Percentiles rank a stretch among this genome's conserved stretches.
Evolutionary conservation across 305 asterid species (phyloP).

Genomic region (Striga hermonthica): DNA sequence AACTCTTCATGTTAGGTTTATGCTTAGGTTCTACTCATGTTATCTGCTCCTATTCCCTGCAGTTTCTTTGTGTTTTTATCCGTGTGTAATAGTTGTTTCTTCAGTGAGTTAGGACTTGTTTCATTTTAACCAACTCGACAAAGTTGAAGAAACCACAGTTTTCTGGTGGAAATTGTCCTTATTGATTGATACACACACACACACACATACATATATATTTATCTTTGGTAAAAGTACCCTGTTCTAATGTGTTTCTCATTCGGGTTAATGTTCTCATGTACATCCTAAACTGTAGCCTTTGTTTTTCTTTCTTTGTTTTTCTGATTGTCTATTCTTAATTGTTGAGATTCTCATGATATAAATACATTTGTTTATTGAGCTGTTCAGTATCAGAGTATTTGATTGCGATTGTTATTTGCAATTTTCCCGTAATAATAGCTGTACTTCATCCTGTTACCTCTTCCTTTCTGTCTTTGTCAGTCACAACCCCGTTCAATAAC

Average conservation of each 20-base stretch:
- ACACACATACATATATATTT: no score
- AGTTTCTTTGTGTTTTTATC: slow-evolving; percentile 7
- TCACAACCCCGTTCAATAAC: slow-evolving; percentile 53
- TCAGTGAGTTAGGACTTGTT: slow-evolving; percentile 8
- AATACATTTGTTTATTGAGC: background rate
- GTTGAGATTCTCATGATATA: slow-evolving; percentile 3
- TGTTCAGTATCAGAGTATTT: background rate
- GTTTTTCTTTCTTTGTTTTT: background rate
- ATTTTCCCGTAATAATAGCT: background rate
- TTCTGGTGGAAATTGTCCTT: slow-evolving; percentile 12
- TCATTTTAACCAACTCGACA: slow-evolving; percentile 11
- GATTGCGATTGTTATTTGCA: background rate
- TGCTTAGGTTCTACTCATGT: background rate
- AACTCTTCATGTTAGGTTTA: slow-evolving; percentile 6
- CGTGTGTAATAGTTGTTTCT: slow-evolving; percentile 1
- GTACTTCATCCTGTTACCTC: slow-evolving; percentile 17
- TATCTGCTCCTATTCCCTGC: background rate
- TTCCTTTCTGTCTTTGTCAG: slow-evolving; percentile 40
- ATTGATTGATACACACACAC: background rate
- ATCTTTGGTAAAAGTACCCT: slow-evolving; percentile 3
- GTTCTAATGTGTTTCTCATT: slow-evolving; percentile 5
- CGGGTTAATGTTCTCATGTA: slow-evolving; percentile 6
- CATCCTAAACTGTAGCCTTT: background rate
- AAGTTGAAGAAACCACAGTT: slow-evolving; percentile 11
- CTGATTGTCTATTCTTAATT: background rate